Evolutionary conservation across 169 alveolate species (phyloP).

Genomic region (Babesia sp.): DNA sequence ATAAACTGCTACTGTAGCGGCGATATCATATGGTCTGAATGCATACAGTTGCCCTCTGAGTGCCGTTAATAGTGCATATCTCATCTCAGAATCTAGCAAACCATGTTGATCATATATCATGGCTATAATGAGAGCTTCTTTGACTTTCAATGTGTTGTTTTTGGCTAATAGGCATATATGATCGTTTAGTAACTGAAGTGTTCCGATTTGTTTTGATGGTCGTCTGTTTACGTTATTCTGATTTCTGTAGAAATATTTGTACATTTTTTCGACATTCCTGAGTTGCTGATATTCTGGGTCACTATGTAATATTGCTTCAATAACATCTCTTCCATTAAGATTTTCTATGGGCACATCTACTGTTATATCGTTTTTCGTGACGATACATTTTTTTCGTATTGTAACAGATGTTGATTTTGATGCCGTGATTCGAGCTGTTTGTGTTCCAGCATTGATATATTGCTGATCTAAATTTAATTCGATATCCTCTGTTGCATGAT

Average conservation of each 20-base stretch:
- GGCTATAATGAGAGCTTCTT: conserved; percentile 21
- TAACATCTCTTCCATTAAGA: conserved; percentile 22
- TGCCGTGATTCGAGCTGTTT: background rate
- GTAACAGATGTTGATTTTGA: background rate
- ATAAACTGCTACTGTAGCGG: conserved; percentile 30
- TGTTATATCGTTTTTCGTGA: conserved; percentile 19
- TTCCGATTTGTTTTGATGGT: background rate
- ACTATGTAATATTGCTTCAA: background rate
- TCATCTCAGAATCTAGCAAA: conserved; percentile 10
- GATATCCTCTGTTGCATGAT: conserved; percentile 24
- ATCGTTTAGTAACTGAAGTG: background rate
- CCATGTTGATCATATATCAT: conserved; percentile 28
- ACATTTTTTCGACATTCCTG: background rate
- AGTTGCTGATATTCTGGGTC: background rate
- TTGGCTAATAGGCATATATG: conserved; percentile 18
- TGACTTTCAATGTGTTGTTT: conserved; percentile 1
- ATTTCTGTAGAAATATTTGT: background rate
- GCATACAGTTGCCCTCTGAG: conserved; percentile 34
- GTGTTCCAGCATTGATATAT: background rate
- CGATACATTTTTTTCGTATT: conserved; percentile 22
- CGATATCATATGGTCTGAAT: conserved; percentile 47
- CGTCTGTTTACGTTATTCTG: too few species aligned
- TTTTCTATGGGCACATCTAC: conserved; percentile 37
- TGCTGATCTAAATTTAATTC: background rate
- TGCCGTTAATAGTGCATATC: conserved; percentile 13